Evolutionary conservation across 2,329 filamentous ascomycete genomes (phyloP).

Genomic region (Diplocarpon mali): DNA sequence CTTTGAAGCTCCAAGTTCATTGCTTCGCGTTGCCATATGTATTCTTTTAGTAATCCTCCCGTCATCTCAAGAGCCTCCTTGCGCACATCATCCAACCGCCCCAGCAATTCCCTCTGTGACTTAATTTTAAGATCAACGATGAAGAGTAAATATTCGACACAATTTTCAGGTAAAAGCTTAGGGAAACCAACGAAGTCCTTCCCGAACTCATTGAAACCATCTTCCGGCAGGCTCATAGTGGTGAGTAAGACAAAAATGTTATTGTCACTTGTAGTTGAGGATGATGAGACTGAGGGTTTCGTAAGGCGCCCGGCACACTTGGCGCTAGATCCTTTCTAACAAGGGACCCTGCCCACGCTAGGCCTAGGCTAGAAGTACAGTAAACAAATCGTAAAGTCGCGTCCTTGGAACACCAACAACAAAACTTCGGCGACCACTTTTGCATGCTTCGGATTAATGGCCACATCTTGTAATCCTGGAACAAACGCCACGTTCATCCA

Average conservation of each 20-base stretch:
- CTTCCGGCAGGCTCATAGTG: constrained; percentile 31
- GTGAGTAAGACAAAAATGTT: neutral
- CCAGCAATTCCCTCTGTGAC: constrained; percentile 43
- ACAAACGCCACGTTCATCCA: constrained; percentile 16
- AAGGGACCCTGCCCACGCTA: constrained; percentile 7
- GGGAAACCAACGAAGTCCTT: constrained; percentile 48
- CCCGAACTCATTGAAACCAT: constrained; percentile 54
- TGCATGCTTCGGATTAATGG: constrained; percentile 24
- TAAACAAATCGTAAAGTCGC: constrained; percentile 21
- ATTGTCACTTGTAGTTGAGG: neutral
- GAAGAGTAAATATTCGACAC: constrained; percentile 75
- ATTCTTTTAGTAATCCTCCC: constrained; percentile 60
- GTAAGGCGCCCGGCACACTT: constrained; percentile 3
- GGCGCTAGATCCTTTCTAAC: neutral
- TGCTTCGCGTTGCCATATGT: constrained; percentile 88
- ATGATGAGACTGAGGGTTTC: constrained; percentile 4
- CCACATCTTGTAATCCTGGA: constrained; percentile 14
- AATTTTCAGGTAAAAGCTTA: constrained; percentile 66
- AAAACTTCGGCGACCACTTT: constrained; percentile 6
- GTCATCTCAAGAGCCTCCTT: constrained; percentile 54
- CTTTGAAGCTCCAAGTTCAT: constrained; percentile 55
- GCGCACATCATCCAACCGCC: constrained; percentile 60
- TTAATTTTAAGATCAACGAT: constrained; percentile 48
- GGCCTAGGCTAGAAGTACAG: constrained; percentile 8
- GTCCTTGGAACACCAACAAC: constrained; percentile 8